Base-by-base conservation (phyloP, 257 asterid species). In the Solanum tarijense region DNA sequence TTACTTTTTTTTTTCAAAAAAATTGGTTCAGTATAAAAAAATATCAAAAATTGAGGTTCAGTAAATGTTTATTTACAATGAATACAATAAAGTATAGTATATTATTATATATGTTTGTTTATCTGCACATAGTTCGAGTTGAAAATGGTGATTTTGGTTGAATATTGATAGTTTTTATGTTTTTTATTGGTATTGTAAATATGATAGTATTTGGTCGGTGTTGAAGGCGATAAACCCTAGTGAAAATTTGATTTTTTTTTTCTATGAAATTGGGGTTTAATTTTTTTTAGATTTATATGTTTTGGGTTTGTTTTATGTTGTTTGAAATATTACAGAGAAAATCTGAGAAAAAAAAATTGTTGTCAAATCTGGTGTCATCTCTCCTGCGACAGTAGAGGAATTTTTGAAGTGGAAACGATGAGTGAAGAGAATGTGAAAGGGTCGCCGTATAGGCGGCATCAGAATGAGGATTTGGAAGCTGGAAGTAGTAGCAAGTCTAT, bases 361-460 rank as follows among this genome's bases (percentile, higher is more conserved):
- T 43, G 31, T 72, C 55, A 86, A 86, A 46, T 86, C 83, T 83
- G 89, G 93, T 90, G 92, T 91, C 94, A 92, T 94, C 94, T 95
- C 95, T 93, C 98, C 96, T 93, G 98, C 98, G 95, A 92, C 93
- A 87, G 87, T 69, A 34, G 60, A 81, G 32, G 46, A 21, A 5
- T 68, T 66, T 68, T 68, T 21, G 36, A 68, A 68, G 27, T 32
- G 79, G 27, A 72, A 72, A 72, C 25, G 27, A 81, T 79, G 32
- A 78, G 32, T 62, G 75, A 85, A 74, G 88, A 88, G 66, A 86
- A 75, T 27, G 79, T 87, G 36, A 43, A 88, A 82, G 34, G 48
- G 1, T 94, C 98, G 89, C 98, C 98, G 72, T 93, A 93, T 83
- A 82, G 96, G 90, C 93, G 95, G 66, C 87, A 94, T 90, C 90